Evolutionary conservation across 352 stramenopile species (phyloP).

Genomic region (Phytophthora aleatoria): DNA sequence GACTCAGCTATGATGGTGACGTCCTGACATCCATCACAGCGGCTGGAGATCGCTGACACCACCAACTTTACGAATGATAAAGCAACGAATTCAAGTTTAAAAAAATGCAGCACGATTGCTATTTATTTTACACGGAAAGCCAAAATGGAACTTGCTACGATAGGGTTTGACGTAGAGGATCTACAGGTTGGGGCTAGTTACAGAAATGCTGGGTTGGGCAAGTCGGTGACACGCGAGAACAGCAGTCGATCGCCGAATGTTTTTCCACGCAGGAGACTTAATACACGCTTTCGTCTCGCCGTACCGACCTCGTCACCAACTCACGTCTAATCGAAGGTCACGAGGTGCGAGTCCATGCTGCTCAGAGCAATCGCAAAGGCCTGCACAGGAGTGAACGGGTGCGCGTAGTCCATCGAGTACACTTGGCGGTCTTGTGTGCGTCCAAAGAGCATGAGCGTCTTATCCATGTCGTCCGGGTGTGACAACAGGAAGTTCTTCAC

Average conservation of each 20-base stretch:
- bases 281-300: slow-evolving; percentile 40
- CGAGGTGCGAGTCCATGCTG: slow-evolving; percentile 88
- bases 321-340: slow-evolving; percentile 78
- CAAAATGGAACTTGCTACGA: slow-evolving; percentile 47
- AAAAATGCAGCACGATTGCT: slow-evolving; percentile 34
- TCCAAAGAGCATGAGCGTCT: slow-evolving; percentile 87
- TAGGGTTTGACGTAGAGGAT: slow-evolving; percentile 34
- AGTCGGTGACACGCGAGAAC: slow-evolving; percentile 24
- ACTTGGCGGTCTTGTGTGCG: slow-evolving; percentile 86
- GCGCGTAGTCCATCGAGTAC: slow-evolving; percentile 89
- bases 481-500: slow-evolving; percentile 91
- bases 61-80: background rate
- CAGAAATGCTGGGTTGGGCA: slow-evolving; percentile 22
- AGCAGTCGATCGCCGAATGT: slow-evolving; percentile 26
- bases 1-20: slow-evolving; percentile 1
- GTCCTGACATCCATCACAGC: background rate
- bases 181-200: slow-evolving; percentile 37
- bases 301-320: slow-evolving; percentile 16
- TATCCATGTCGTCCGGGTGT: slow-evolving; percentile 85
- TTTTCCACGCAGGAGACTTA: slow-evolving; percentile 32
- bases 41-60: background rate
- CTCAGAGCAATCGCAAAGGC: slow-evolving; percentile 89
- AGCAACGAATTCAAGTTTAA: background rate
- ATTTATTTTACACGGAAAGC: slow-evolving; percentile 47
- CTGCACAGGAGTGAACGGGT: slow-evolving; percentile 85